Evolutionary conservation across 306 rosid genomes (phyloP).

Genomic region (Quercus agrifolia): DNA sequence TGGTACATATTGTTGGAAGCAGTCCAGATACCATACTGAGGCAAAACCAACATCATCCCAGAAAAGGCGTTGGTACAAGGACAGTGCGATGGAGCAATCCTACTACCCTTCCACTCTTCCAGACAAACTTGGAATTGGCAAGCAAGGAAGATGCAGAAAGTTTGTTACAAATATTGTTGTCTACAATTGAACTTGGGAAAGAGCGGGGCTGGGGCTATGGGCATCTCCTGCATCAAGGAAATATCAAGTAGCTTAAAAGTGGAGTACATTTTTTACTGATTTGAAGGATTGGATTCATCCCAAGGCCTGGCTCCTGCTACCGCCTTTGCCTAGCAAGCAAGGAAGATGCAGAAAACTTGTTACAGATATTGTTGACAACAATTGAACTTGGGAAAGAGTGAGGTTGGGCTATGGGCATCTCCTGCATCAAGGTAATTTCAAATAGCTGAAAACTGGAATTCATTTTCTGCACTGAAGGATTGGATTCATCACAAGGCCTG

Average conservation of each 20-base stretch:
- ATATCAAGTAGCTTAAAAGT: conserved; percentile 32
- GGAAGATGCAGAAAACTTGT: conserved; percentile 63
- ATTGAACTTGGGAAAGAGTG: conserved; percentile 35
- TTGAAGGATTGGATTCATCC: background rate
- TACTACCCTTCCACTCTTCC: conserved; percentile 75
- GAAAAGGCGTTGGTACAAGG: conserved; percentile 40
- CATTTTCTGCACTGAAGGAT: background rate
- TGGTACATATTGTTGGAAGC: conserved; percentile 80
- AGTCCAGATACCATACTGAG: conserved; percentile 58
- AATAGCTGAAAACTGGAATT: conserved; percentile 14
- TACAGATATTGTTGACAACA: conserved; percentile 49
- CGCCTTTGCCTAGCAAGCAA: conserved; percentile 19
- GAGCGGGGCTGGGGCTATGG: conserved; percentile 70
- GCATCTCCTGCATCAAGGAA: conserved; percentile 65
- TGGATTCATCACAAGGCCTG: background rate
- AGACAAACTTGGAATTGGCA: conserved; percentile 70
- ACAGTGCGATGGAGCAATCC: conserved; percentile 56
- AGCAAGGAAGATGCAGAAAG: conserved; percentile 55
- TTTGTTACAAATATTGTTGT: conserved; percentile 51
- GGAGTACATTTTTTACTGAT: background rate
- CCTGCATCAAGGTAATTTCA: conserved; percentile 47
- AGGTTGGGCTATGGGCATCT: conserved; percentile 51
- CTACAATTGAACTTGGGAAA: conserved; percentile 56
- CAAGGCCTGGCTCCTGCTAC: background rate
- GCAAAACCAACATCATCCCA: conserved; percentile 49